Conservation (phyloP, 768 basidiomycete species). For the Lactifluus volemus region DNA sequence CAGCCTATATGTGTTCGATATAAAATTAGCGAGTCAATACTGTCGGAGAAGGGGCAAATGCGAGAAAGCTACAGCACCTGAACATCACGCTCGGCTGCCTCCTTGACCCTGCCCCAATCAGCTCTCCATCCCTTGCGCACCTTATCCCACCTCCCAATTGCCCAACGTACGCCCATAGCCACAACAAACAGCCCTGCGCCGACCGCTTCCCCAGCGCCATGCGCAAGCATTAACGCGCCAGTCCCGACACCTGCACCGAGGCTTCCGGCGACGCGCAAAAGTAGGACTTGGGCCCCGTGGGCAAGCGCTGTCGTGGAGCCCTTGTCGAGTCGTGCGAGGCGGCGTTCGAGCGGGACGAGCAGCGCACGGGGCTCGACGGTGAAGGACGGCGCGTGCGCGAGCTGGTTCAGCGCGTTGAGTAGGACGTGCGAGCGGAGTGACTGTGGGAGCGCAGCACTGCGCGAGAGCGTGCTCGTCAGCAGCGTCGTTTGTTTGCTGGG, state of each 20-base stretch:
- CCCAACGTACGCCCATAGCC: conserved; percentile 20
- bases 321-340: conserved; percentile 14
- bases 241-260: conserved; percentile 19
- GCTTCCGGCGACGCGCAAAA: conserved; percentile 14
- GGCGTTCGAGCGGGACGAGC: conserved; percentile 13
- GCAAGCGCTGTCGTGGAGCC: conserved; percentile 19
- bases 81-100: conserved; percentile 26
- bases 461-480: not conserved
- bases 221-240: conserved; percentile 14
- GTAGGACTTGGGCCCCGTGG: conserved; percentile 23
- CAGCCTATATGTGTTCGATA: not conserved
- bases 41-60: no score
- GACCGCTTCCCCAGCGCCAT: conserved; percentile 16
- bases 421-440: conserved; percentile 19
- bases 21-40: not conserved
- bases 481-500: conserved; percentile 3
- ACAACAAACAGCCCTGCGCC: conserved; percentile 22
- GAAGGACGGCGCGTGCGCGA: conserved; percentile 11
- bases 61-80: conserved; percentile 7
- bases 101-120: conserved; percentile 24
- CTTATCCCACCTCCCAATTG: conserved; percentile 24
- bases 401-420: conserved; percentile 19
- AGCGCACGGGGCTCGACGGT: conserved; percentile 11
- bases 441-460: conserved; percentile 6
- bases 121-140: conserved; percentile 23